Percentiles rank a stretch among this genome's conserved stretches.
These are phyloP conservation scores for Neckera pumila DNA, from an alignment of 225 moss, liverwort and hornwort genomes.

Conservation along the genomic window DNA sequence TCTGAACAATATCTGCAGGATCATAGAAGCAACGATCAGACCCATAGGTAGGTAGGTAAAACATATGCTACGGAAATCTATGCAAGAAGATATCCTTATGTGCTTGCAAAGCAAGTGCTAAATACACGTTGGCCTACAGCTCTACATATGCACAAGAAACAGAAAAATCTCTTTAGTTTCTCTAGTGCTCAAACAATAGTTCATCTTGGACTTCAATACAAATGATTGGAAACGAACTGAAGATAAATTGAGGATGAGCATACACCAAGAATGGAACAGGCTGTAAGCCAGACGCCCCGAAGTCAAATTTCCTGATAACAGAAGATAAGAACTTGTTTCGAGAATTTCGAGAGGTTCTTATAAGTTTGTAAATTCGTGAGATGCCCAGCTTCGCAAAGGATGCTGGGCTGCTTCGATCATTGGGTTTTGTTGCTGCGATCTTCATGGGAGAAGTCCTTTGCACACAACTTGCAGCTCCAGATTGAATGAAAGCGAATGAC, in stretches of 20 bases:
- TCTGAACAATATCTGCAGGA: slow-evolving; percentile 74
- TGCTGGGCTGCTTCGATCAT: slow-evolving; percentile 30
- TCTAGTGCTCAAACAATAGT: background rate
- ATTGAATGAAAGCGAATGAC: slow-evolving; percentile 71
- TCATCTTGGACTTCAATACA: background rate
- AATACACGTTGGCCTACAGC: background rate
- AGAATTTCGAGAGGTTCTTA: slow-evolving; percentile 61
- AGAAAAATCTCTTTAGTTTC: background rate
- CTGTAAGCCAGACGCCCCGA: slow-evolving; percentile 54
- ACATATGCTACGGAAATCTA: background rate
- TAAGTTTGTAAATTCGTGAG: slow-evolving; percentile 88
- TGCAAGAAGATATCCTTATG: background rate
- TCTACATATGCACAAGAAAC: background rate
- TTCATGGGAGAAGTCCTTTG: slow-evolving; percentile 15
- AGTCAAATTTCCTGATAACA: slow-evolving; percentile 84
- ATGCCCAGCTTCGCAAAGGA: slow-evolving; percentile 78
- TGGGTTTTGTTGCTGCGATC: slow-evolving; percentile 5
- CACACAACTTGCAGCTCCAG: slow-evolving; percentile 52
- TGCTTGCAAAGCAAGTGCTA: background rate
- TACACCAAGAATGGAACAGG: slow-evolving; percentile 76
- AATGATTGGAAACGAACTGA: background rate
- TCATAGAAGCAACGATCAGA: slow-evolving; percentile 1
- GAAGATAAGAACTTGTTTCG: slow-evolving; percentile 90
- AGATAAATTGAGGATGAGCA: background rate
- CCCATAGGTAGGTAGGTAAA: background rate